Evolutionary conservation across 2,329 filamentous ascomycete genomes (phyloP).

Genomic region (Pseudodiploospora longispora): DNA sequence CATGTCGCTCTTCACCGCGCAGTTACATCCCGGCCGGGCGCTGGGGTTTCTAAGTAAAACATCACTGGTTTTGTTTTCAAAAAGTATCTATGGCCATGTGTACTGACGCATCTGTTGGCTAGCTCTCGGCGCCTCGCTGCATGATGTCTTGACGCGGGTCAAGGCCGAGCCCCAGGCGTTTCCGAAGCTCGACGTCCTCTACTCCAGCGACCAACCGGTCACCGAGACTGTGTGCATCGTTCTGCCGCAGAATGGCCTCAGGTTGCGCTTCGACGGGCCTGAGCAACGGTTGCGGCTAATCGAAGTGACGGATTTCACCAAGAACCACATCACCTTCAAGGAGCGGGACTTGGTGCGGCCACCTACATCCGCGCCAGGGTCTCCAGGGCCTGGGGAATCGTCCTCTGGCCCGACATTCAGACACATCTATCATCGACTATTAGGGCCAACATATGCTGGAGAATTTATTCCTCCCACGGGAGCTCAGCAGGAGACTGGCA

Average conservation of each 20-base stretch:
- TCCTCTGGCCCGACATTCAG: constrained; percentile 65
- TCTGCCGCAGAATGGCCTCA: constrained; percentile 78
- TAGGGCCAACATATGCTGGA: constrained; percentile 88
- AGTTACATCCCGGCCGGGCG: constrained; percentile 58
- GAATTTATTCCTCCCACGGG: constrained; percentile 70
- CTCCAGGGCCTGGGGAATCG: constrained; percentile 24
- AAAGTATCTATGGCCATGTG: background rate
- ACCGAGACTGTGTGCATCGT: constrained; percentile 65
- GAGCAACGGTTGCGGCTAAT: constrained; percentile 88
- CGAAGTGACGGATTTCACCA: constrained; percentile 84
- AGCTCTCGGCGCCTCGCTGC: constrained; percentile 86
- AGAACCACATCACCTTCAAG: constrained; percentile 74
- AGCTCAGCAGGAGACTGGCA: constrained; percentile 48
- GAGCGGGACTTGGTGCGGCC: constrained; percentile 69
- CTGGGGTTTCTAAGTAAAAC: constrained; percentile 50
- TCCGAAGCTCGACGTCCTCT: constrained; percentile 73
- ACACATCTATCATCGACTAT: constrained; percentile 86
- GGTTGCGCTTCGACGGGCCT: constrained; percentile 85
- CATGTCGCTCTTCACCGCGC: constrained; percentile 48
- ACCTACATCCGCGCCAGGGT: constrained; percentile 27
- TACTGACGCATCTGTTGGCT: constrained; percentile 4
- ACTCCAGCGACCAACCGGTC: constrained; percentile 68
- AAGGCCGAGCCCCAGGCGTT: constrained; percentile 81
- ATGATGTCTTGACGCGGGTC: constrained; percentile 78
- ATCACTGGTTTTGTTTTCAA: background rate